Base-by-base conservation (phyloP, 139 green algal genomes). In the Tetradesmus lagerheimii region DNA sequence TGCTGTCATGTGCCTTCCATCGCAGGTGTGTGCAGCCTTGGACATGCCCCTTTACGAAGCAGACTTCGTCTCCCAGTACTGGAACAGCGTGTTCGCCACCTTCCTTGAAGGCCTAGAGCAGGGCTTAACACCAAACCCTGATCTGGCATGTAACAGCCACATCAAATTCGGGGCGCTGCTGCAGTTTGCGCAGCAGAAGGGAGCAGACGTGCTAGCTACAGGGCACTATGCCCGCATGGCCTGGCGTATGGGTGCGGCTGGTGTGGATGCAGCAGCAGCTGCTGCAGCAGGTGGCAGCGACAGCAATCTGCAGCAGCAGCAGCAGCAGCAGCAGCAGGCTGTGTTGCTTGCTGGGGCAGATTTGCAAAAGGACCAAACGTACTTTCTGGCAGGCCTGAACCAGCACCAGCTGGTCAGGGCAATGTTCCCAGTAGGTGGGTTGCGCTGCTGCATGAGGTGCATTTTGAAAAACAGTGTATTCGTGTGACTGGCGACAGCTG, bases 101-200 rank as follows among this genome's bases (percentile, higher is more conserved):
- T 98, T 97, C 89, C 20, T 97, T 35, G 92, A 78, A 25, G 87
- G 94, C 62, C 91, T 90, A 45, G 83, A 64, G 8, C 71, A 80
- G 8, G 96, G 96, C 2, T 81, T 96, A 20, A 98, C 96, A 0
- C 96, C 96, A 31, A 98, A 98, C 90, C 96, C 96, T 2, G 96
- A 98, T 93, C 92, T 98, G 18, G 91, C 88, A 25, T 98, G 96
- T 93, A 98, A 98, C 94, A 91, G 94, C 43, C 79, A 94, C 92
- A 97, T 98, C 91, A 98, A 98, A 89, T 98, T 98, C 93, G 94
- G 91, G 4, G 93, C 93, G 0, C 89, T 98, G 80, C 87, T 96
- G 41, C 45, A 90, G 0, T 92, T 92, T 90, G 95, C 92, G 1
- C 23, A 53, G 11, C 14, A 27, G 0, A 84, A 94, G 80, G 96